Base-by-base conservation (phyloP, 2,329 filamentous ascomycete species). In the Rosellinia necatrix region DNA sequence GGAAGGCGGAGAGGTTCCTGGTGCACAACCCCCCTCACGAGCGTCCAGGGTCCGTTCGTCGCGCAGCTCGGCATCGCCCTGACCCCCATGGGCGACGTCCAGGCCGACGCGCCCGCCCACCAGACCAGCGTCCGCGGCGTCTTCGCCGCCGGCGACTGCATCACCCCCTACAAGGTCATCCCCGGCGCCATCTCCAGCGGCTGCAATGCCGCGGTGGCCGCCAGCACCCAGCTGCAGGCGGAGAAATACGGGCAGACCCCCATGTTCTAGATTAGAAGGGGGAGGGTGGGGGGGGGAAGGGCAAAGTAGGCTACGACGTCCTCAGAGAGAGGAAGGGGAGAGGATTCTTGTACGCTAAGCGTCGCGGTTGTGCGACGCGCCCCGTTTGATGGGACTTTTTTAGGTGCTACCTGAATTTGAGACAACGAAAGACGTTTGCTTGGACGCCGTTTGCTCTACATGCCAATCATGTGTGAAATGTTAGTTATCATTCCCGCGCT, bases 61-160 rank as follows among this genome's bases (percentile, higher is more conserved):
- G 19, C 6, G 1, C 60, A 66, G 40, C 63, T 67, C 13, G 58
- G 60, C 2, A 30, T 65, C 10, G 29, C 25, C 3, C 24, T 52
- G 5, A 60, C 63, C 13, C 50, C 58, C 2, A 48, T 50, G 22
- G 64, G 63, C 2, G 59, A 65, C 27, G 58, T 67, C 15, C 6
- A 54, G 13, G 61, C 60, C 6, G 52, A 62, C 12, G 56, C 54
- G 1, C 60, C 60, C 4, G 41, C 58, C 3, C 53, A 61, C 9
- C 53, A 64, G 13, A 62, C 63, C 1, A 64, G 35, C 15, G 60
- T 65, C 1, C 58, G 43, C 0, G 67, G 64, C 1, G 63, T 66
- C 2, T 69, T 64, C 37, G 65, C 66, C 7, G 63, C 56, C 10
- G 66, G 66, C 1, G 66, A 69, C 9, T 65, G 60, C 25, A 60